phyloP scores from a whole-genome alignment of 441 rosid genomes.

The Croton laevigatus region DNA sequence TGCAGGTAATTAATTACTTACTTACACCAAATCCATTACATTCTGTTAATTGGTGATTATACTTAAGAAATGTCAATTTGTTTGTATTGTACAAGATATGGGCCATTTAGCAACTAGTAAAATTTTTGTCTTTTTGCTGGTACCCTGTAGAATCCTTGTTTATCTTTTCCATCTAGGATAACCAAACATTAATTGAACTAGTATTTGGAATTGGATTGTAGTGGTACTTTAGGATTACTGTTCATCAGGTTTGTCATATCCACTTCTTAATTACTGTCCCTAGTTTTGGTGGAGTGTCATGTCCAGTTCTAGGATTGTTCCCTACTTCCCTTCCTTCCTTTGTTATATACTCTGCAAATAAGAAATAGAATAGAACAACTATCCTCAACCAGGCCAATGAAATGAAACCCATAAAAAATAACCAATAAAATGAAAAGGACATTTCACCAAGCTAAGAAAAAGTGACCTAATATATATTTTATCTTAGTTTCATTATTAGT shows the following conservation, averaged over 20 bases:
- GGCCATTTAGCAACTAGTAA: background rate
- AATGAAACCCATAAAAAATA: background rate
- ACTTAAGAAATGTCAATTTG: background rate
- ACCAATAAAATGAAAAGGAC: background rate
- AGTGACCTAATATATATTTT: background rate
- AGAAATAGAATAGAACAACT: background rate
- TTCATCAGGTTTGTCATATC: no score
- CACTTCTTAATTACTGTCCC: no score
- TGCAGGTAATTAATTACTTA: constrained; percentile 61
- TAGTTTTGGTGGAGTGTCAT: no score
- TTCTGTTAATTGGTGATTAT: background rate
- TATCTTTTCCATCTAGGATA: no score
- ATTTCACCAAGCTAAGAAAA: background rate
- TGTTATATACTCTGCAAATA: background rate
- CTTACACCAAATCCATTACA: background rate
- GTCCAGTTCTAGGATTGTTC: no score
- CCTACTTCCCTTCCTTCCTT: no score
- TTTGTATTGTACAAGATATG: background rate
- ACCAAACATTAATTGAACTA: no score
- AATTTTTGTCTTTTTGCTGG: background rate
- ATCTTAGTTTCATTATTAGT: background rate
- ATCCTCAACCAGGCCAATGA: background rate
- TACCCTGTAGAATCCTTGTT: background rate
- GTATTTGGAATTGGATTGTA: background rate
- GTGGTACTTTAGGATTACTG: no score